These are phyloP conservation scores for Neonectria magnoliae DNA, from an alignment of 2,329 filamentous ascomycete genomes.

Conservation along the genomic window DNA sequence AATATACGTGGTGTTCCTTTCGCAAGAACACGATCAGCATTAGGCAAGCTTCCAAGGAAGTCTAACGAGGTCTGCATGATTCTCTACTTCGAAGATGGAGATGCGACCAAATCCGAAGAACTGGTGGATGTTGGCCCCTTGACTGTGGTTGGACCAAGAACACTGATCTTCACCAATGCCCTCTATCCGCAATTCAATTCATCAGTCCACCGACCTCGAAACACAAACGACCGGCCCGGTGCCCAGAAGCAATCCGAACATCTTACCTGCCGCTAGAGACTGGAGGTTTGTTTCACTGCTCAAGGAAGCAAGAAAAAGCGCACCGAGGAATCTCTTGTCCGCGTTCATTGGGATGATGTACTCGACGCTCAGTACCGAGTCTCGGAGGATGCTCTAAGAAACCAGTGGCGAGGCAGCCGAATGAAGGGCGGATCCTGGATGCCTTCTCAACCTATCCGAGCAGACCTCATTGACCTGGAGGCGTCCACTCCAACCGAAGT, in stretches of 20 bases:
- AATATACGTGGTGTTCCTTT: conserved; percentile 53
- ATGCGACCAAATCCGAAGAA: conserved; percentile 39
- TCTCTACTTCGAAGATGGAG: conserved; percentile 50
- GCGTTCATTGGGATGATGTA: conserved; percentile 46
- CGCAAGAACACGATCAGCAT: conserved; percentile 47
- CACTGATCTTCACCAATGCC: conserved; percentile 65
- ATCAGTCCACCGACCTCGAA: conserved; percentile 32
- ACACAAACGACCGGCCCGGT: conserved; percentile 17
- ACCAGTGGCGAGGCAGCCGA: conserved; percentile 45
- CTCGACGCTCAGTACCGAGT: conserved; percentile 42
- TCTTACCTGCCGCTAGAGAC: conserved; percentile 64
- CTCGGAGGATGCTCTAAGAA: conserved; percentile 46
- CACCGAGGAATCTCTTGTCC: conserved; percentile 50
- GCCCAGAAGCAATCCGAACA: conserved; percentile 44
- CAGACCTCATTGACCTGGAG: conserved; percentile 39
- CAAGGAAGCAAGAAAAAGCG: conserved; percentile 37
- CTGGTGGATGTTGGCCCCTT: conserved; percentile 54
- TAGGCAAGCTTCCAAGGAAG: conserved; percentile 51
- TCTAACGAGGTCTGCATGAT: conserved; percentile 57
- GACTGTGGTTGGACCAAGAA: conserved; percentile 52
- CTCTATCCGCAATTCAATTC: conserved; percentile 53
- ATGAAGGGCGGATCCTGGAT: conserved; percentile 48
- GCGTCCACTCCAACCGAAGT: not conserved
- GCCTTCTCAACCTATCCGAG: conserved; percentile 9
- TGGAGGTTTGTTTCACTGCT: conserved; percentile 41